These are phyloP conservation scores for Leptographium flavum DNA, from an alignment of 2,329 filamentous ascomycete genomes.

Conservation along the genomic window DNA sequence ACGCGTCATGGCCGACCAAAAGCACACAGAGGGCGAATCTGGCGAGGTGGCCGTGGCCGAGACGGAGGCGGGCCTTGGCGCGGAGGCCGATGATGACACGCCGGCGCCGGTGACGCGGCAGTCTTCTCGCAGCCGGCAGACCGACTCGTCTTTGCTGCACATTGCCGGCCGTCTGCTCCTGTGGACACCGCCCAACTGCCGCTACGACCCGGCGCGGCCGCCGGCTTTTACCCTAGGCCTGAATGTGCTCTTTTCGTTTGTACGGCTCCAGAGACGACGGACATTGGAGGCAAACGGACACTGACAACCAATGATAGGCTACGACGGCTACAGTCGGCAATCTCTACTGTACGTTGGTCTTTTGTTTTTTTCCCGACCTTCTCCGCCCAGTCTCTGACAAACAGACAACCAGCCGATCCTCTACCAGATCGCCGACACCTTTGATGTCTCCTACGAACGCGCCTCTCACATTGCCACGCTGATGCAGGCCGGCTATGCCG, in stretches of 20 bases:
- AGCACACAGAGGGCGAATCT: too few relatives aligned
- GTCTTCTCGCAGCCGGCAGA: too few relatives aligned
- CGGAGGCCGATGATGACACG: too few relatives aligned
- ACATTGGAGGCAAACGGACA: too few relatives aligned
- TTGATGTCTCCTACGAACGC: slow-evolving; percentile 54
- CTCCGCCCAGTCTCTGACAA: not conserved
- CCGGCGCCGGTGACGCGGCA: too few relatives aligned
- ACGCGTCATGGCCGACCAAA: too few relatives aligned
- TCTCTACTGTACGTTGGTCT: slow-evolving; percentile 34
- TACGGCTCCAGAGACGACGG: slow-evolving; percentile 11
- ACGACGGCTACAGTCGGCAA: slow-evolving; percentile 62
- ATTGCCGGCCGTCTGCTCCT: not conserved
- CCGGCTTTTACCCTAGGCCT: slow-evolving; percentile 52
- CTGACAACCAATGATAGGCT: slow-evolving; percentile 24
- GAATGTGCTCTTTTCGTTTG: slow-evolving; percentile 58
- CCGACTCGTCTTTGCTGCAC: too few relatives aligned
- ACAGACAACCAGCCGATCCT: slow-evolving; percentile 63
- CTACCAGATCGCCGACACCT: slow-evolving; percentile 58
- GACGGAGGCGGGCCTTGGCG: too few relatives aligned
- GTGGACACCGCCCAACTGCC: slow-evolving; percentile 41
- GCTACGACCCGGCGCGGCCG: slow-evolving; percentile 52
- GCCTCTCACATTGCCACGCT: slow-evolving; percentile 57
- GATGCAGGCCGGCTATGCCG: slow-evolving; percentile 67
- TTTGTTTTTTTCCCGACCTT: not conserved
- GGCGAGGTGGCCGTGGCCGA: too few relatives aligned